Conservation (phyloP, 2,329 filamentous ascomycete species). For the Amesomyces nigricolor region DNA sequence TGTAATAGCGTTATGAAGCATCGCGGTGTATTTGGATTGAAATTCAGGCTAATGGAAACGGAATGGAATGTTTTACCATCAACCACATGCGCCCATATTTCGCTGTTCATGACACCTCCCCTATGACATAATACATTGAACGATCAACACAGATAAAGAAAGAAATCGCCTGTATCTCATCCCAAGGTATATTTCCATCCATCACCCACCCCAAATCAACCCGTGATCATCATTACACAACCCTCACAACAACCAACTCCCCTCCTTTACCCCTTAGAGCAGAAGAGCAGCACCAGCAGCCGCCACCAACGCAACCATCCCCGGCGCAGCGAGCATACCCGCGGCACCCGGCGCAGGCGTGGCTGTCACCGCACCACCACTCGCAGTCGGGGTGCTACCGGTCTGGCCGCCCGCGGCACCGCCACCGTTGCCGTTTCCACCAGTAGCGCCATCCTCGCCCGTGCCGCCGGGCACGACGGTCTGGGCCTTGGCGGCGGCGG, state of each 20-base stretch:
- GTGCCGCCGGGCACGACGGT: slow-evolving; percentile 30
- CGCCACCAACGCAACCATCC: slow-evolving; percentile 40
- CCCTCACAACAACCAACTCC: background rate
- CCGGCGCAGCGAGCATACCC: slow-evolving; percentile 36
- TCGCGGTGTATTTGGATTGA: too few species aligned
- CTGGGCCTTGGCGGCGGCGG: slow-evolving; percentile 31
- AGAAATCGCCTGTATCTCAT: background rate
- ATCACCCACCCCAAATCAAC: background rate
- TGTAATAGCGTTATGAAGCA: too few species aligned
- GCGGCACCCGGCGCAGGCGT: slow-evolving; percentile 24
- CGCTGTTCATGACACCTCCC: slow-evolving; percentile 17
- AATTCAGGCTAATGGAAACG: too few species aligned
- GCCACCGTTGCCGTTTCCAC: background rate
- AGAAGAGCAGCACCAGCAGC: slow-evolving; percentile 38
- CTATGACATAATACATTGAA: slow-evolving; percentile 16
- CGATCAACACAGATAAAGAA: slow-evolving; percentile 5
- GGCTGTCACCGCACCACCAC: slow-evolving; percentile 17
- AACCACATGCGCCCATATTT: slow-evolving; percentile 7
- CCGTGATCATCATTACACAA: background rate
- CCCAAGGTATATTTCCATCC: slow-evolving; percentile 5
- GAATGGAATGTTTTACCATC: background rate
- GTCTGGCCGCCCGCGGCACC: slow-evolving; percentile 17
- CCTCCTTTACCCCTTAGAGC: slow-evolving; percentile 33
- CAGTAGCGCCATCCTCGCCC: background rate
- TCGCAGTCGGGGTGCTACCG: slow-evolving; percentile 19